A percentile compares a stretch with the other conserved stretches of the same genome.
Conservation (phyloP, 2,329 filamentous ascomycete genomes). For the Colletotrichum lini region DNA sequence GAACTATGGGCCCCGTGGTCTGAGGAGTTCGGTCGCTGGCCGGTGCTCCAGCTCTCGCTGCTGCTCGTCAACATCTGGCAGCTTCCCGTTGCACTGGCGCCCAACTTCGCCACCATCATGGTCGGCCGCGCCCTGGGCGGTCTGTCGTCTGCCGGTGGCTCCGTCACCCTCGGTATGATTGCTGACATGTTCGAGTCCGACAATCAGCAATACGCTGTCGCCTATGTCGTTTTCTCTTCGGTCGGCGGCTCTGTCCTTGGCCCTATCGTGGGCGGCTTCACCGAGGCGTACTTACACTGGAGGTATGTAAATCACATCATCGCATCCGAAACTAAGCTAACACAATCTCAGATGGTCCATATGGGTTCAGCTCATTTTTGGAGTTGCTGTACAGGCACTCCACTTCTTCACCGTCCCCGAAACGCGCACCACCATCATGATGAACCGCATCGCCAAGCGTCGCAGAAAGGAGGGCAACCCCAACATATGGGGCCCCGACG, state of each 20-base stretch:
- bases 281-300: slow-evolving; percentile 77
- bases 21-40: slow-evolving; percentile 85
- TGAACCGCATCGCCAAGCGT: slow-evolving; percentile 84
- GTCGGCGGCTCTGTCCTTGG: slow-evolving; percentile 84
- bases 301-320: slow-evolving; percentile 57
- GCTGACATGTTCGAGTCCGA: slow-evolving; percentile 81
- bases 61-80: slow-evolving; percentile 85
- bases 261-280: slow-evolving; percentile 84
- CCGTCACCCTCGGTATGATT: slow-evolving; percentile 82
- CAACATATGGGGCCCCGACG: slow-evolving; percentile 80
- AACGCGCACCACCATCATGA: slow-evolving; percentile 81
- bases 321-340: slow-evolving; percentile 24
- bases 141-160: slow-evolving; percentile 79
- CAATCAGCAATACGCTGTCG: slow-evolving; percentile 81
- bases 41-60: slow-evolving; percentile 80
- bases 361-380: slow-evolving; percentile 89
- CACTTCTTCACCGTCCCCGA: slow-evolving; percentile 82
- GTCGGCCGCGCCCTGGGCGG: slow-evolving; percentile 80
- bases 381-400: slow-evolving; percentile 75
- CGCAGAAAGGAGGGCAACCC: slow-evolving; percentile 73
- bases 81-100: slow-evolving; percentile 78
- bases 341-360: slow-evolving; percentile 69
- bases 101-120: slow-evolving; percentile 79
- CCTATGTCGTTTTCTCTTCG: slow-evolving; percentile 83
- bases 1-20: slow-evolving; percentile 92